phyloP scores from a whole-genome alignment of 2,329 filamentous ascomycete species.

The Leptosphaerulina australis region DNA sequence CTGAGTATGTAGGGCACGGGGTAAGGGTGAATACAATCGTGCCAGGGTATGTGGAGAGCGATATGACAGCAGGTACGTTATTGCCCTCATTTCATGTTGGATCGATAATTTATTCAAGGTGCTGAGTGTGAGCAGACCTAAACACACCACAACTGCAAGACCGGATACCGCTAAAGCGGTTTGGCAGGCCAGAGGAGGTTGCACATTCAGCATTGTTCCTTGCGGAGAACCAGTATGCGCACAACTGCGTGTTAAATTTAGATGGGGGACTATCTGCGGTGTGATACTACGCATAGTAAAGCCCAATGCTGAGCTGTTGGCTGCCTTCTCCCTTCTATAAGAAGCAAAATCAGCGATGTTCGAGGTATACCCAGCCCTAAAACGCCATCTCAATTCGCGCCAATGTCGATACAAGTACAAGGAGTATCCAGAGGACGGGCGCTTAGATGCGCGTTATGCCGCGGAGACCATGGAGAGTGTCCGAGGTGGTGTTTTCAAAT shows the following conservation, averaged over 20 bases:
- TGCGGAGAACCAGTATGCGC: constrained; percentile 78
- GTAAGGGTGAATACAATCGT: constrained; percentile 81
- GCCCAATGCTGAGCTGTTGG: not conserved
- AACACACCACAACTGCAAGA: constrained; percentile 44
- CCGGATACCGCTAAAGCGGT: constrained; percentile 68
- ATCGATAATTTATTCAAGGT: not conserved
- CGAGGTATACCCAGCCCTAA: constrained; percentile 23
- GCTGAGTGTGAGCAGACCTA: constrained; percentile 41
- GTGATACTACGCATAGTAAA: constrained; percentile 11
- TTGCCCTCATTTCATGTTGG: not conserved
- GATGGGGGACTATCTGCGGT: constrained; percentile 80
- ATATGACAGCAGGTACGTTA: constrained; percentile 73
- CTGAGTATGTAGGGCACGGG: constrained; percentile 64
- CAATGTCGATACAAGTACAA: constrained; percentile 23
- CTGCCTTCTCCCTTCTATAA: constrained; percentile 3
- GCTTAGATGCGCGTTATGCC: constrained; percentile 2
- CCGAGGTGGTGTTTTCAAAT: too few relatives aligned
- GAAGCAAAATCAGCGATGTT: constrained; percentile 9
- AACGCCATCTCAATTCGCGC: constrained; percentile 20
- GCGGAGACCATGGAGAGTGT: not conserved
- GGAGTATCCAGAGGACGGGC: not conserved
- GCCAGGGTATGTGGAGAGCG: constrained; percentile 81
- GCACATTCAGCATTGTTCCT: constrained; percentile 84
- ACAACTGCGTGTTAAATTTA: constrained; percentile 84
- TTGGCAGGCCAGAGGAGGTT: constrained; percentile 73